A percentile compares a stretch with the other conserved stretches of the same genome.
Evolutionary conservation across 495 filamentous ascomycete species (phyloP).

Genomic region (Annulohypoxylon nitens): DNA sequence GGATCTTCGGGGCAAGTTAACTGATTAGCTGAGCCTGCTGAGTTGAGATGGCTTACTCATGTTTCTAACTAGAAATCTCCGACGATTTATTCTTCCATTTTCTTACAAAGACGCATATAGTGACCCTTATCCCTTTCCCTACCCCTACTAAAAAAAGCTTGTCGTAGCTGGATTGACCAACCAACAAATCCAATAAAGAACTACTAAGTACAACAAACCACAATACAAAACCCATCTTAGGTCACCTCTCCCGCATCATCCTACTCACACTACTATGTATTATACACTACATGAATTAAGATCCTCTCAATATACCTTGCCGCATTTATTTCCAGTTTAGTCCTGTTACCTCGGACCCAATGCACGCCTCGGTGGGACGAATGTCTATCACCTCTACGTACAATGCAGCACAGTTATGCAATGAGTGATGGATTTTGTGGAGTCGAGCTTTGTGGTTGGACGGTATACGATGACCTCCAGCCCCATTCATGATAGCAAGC

Average conservation of each 20-base stretch:
- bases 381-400: constrained; percentile 28
- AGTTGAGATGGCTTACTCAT: neutral
- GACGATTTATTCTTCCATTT: neutral
- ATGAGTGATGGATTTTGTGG: constrained; percentile 27
- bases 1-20: constrained; percentile 24
- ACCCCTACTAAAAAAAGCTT: neutral
- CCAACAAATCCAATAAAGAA: constrained; percentile 2
- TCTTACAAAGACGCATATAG: constrained; percentile 3
- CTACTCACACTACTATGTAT: no score
- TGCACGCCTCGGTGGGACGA: constrained; percentile 39
- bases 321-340: constrained; percentile 7
- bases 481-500: constrained; percentile 46
- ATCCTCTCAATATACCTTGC: constrained; percentile 5
- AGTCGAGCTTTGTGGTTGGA: constrained; percentile 57
- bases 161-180: constrained; percentile 20
- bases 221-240: neutral
- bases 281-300: constrained; percentile 4
- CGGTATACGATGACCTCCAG: constrained; percentile 54
- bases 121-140: no score
- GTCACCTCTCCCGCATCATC: neutral
- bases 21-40: neutral
- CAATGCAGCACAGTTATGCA: constrained; percentile 36
- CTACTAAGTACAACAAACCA: constrained; percentile 12
- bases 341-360: constrained; percentile 30
- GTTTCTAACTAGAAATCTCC: neutral